These are phyloP conservation scores for Malassezia caprae DNA, from an alignment of 1,284 basidiomycete genomes.

Conservation along the genomic window DNA sequence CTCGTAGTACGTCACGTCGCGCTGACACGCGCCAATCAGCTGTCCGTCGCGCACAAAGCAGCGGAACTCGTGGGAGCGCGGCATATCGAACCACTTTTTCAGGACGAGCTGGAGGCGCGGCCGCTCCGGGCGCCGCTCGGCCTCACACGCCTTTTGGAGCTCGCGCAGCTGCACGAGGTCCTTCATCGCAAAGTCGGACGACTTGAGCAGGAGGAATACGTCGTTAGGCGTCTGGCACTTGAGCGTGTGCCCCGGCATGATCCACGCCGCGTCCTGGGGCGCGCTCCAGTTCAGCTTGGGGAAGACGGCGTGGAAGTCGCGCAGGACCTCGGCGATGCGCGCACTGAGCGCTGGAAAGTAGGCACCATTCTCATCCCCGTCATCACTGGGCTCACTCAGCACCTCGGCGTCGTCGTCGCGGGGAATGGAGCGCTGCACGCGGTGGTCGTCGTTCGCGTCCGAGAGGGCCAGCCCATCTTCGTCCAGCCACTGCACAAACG, in stretches of 20 bases:
- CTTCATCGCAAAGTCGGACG: conserved; percentile 77
- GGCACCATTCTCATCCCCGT: conserved; percentile 50
- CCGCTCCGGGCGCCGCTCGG: neutral
- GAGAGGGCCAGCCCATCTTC: conserved; percentile 71
- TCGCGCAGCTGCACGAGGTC: conserved; percentile 57
- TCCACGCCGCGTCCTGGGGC: conserved; percentile 77
- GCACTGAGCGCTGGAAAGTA: conserved; percentile 57
- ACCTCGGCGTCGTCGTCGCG: conserved; percentile 51
- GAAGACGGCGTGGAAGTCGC: conserved; percentile 66
- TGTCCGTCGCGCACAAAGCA: conserved; percentile 22
- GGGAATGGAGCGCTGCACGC: neutral
- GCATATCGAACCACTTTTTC: conserved; percentile 79
- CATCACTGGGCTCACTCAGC: conserved; percentile 46
- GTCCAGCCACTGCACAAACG: conserved; percentile 65
- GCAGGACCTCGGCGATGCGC: conserved; percentile 61
- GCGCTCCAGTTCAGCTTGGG: conserved; percentile 58
- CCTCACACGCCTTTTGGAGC: conserved; percentile 9
- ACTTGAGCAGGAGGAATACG: conserved; percentile 84
- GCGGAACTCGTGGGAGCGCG: conserved; percentile 54
- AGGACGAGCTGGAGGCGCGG: conserved; percentile 60
- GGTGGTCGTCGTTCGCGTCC: conserved; percentile 60
- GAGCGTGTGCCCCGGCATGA: conserved; percentile 73
- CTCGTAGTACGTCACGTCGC: conserved; percentile 71
- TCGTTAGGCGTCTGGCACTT: conserved; percentile 79
- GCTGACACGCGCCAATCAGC: conserved; percentile 65